Evolutionary conservation across 2,329 filamentous ascomycete genomes (phyloP), one percentile per base, ranked within the genome.

Genomic region (Chalara sp.): DNA sequence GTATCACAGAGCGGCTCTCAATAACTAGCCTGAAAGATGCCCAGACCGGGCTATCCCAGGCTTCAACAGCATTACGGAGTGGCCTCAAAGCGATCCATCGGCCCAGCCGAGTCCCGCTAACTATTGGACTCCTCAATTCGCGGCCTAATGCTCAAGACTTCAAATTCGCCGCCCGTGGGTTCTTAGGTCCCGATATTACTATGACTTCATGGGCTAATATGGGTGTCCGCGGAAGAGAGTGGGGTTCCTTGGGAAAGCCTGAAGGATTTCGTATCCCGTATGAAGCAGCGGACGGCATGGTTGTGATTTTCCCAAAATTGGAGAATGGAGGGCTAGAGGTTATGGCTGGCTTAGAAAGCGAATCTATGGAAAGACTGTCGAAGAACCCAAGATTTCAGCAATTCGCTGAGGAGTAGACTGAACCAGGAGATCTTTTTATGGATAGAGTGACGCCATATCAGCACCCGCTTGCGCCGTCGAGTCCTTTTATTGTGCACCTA

Each of bases 31-130:
- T 21, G 21, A 21, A 21, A 21, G 21, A 21, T 21, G 21, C 21
- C 21, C 21, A 21, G 21, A 69, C 72, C 1, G 72, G 73, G 50
- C 66, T 71, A 52, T 62, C 51, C 0, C 13, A 35, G 6, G 53
- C 55, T 4, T 37, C 53, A 10, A 58, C 56, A 44, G 51, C 65
- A 0, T 44, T 71, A 1, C 53, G 64, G 1, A 55, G 73, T 0
- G 71, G 71, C 4, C 51, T 49, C 1, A 52, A 72, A 6, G 69
- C 73, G 0, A 65, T 67, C 0, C 56, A 63, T 1, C 56, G 78
- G 35, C 72, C 60, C 0, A 61, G 64, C 3, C 55, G 78, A 3
- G 64, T 70, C 4, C 66, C 68, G 0, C 53, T 60, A 5, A 68
- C 64, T 5, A 65, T 68, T 2, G 64, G 60, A 8, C 59, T 75